Conservation (phyloP, 352 stramenopile genomes). For the Pythium pyrilobum region DNA sequence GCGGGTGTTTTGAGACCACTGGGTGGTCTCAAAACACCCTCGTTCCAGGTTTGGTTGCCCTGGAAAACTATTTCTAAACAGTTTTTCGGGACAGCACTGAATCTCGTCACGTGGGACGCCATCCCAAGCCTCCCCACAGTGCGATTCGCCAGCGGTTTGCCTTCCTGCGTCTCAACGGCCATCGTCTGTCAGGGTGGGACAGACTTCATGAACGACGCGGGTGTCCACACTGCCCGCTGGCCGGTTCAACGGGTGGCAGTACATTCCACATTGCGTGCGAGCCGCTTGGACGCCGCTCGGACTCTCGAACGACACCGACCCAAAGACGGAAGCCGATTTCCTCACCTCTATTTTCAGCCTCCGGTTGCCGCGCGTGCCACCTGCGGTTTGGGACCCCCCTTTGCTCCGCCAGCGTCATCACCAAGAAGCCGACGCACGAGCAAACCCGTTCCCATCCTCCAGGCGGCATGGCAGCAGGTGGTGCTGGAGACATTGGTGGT, state of each 20-base stretch:
- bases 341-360: slow-evolving; percentile 3
- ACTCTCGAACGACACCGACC: neutral
- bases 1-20: too few relatives aligned
- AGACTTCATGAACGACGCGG: neutral
- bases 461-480: slow-evolving; percentile 2
- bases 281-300: neutral
- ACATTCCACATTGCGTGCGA: slow-evolving; percentile 4
- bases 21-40: too few relatives aligned
- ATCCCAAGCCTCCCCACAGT: too few relatives aligned
- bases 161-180: neutral
- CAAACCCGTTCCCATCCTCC: neutral
- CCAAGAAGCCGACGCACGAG: neutral
- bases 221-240: neutral
- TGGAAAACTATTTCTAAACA: too few relatives aligned
- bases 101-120: too few relatives aligned
- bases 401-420: slow-evolving; percentile 1
- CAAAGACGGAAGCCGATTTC: neutral
- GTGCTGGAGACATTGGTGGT: slow-evolving; percentile 12
- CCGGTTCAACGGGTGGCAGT: neutral
- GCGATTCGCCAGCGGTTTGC: neutral
- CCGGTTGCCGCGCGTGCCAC: neutral
- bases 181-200: slow-evolving; percentile 7
- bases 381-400: neutral
- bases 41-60: too few relatives aligned
- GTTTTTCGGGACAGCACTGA: too few relatives aligned